Evolutionary conservation across 1,284 basidiomycete species (phyloP).

Genomic region (Ganoderma sinense): DNA sequence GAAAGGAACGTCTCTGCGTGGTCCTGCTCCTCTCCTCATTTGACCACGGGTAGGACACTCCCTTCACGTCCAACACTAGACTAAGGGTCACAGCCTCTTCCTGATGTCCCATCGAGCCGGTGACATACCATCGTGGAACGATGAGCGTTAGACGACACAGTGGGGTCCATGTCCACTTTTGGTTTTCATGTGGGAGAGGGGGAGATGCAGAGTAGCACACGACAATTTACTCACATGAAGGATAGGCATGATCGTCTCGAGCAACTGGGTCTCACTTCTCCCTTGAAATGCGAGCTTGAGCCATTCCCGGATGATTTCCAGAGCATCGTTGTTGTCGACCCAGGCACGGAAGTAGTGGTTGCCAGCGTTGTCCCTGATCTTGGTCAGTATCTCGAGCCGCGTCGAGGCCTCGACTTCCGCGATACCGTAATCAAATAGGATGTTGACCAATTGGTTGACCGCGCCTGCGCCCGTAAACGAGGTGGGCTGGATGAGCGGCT

Average conservation of each 20-base stretch:
- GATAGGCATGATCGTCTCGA: conserved; percentile 83
- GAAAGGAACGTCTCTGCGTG: not conserved
- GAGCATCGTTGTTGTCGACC: conserved; percentile 74
- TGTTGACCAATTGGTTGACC: conserved; percentile 61
- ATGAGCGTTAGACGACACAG: not conserved
- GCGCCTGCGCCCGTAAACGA: conserved; percentile 76
- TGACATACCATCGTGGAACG: not conserved
- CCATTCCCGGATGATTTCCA: conserved; percentile 83
- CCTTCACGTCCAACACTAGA: not conserved
- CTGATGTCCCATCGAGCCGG: not conserved
- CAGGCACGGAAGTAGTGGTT: conserved; percentile 87
- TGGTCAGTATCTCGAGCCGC: conserved; percentile 74
- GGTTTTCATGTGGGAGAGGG: too few relatives aligned
- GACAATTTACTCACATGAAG: conserved; percentile 66
- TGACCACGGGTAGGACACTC: not conserved
- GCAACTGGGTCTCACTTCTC: conserved; percentile 61
- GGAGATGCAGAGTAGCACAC: too few relatives aligned
- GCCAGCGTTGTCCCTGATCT: conserved; percentile 81
- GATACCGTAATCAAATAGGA: conserved; percentile 65
- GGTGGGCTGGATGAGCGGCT: conserved; percentile 58
- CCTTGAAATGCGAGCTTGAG: conserved; percentile 68
- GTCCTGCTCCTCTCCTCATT: not conserved
- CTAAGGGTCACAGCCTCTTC: not conserved
- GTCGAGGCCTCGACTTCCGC: conserved; percentile 65
- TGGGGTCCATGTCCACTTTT: not conserved